Evolutionary conservation across 192 early-diverging fungal species (phyloP).

Genomic region (Glomus cerebriforme): DNA sequence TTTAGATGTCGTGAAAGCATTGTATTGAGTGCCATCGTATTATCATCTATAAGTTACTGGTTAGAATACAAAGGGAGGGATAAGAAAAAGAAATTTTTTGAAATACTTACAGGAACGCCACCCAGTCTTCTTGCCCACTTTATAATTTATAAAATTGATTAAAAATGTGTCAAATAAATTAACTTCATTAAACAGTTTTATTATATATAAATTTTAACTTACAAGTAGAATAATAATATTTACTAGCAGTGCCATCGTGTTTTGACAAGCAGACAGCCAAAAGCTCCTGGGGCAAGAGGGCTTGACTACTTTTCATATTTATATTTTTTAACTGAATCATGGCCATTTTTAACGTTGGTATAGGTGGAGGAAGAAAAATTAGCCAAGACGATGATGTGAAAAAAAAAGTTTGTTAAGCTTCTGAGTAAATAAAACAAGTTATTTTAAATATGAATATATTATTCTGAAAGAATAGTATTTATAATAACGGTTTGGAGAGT

Average conservation of each 20-base stretch:
- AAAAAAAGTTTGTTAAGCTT: too few relatives aligned
- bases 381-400: too few relatives aligned
- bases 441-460: too few relatives aligned
- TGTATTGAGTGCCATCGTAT: background rate
- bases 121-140: slow-evolving; percentile 15
- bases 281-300: background rate
- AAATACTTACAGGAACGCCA: slow-evolving; percentile 24
- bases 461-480: too few relatives aligned
- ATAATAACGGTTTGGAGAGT: too few relatives aligned
- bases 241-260: background rate
- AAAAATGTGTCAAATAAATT: background rate
- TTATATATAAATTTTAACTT: background rate
- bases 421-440: too few relatives aligned
- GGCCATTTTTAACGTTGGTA: too few relatives aligned
- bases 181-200: background rate
- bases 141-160: background rate
- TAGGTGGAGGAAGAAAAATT: too few relatives aligned
- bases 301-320: too few relatives aligned
- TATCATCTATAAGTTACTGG: background rate
- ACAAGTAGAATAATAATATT: slow-evolving; percentile 20
- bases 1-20: background rate
- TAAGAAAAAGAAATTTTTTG: background rate
- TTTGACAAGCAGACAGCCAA: background rate
- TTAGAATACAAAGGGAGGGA: background rate
- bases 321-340: too few relatives aligned